Evolutionary conservation across 345 rosid genomes (phyloP), one percentile per base, ranked within the genome.

Genomic region (Arabidopsis arenosa): DNA sequence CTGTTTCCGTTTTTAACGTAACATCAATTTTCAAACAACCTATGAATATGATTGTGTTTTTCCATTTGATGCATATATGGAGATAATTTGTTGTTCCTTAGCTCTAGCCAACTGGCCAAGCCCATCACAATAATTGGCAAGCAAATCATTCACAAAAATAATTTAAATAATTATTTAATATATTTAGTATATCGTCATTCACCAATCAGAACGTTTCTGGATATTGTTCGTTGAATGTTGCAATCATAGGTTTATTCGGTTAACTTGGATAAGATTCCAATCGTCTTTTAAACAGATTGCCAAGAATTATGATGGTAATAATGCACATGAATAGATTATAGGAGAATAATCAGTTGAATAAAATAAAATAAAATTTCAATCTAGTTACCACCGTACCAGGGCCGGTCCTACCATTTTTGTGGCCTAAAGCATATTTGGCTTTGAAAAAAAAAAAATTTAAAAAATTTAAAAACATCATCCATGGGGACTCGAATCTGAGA

Each of bases 261-360:
- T 77, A 61, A 62, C 7, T 18, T 39, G 55, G 72, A 71, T 77
- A 77, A 77, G 62, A 71, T 64, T 44, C 55, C 43, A 13, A 6
- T 11, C 26, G 15, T 8, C 49, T 68, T 23, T 49, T 18, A 15
- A 10, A 15, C 9, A 3, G 32, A 28, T 28, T 28, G 32, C 5
- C 32, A 28, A 28, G 32, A 28, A 28, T 28, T 28, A 28, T 28
- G 32, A 28, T 28, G 30, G 13, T 9, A 11, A 53, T 9, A 11
- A 53, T 23, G 4, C n/a, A 26, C 12, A 26, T 12, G 58, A 28
- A 28, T 23, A 26, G 14, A 54, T 54, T 53, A 53, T 11, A 53
- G 3, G 7, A 5, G n/a, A 21, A 21, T 1, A 51, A 23, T 3
- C 17, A 28, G 37, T n/a, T 12, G 6, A 5, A 43, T 9, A 39